A percentile compares a stretch with the other conserved stretches of the same genome.
Evolutionary conservation across 208 protist genomes (phyloP).

Genomic region (Acanthamoeba quina): DNA sequence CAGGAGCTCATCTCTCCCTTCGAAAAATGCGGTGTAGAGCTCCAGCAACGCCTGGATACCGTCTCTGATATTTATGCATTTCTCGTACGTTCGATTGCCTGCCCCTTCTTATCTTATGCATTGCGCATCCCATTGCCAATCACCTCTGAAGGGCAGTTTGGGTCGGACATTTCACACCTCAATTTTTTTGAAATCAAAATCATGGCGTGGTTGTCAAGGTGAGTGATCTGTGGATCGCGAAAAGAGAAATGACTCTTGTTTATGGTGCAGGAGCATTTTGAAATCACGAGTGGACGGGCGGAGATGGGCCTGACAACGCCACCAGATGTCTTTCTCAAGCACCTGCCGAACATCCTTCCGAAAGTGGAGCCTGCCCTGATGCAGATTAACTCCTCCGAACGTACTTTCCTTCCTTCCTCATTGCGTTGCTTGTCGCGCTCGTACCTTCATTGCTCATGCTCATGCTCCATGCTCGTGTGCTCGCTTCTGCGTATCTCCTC

Average conservation of each 20-base stretch:
- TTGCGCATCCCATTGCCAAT: not conserved
- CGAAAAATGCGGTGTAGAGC: conserved; percentile 31
- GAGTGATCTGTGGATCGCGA: not conserved
- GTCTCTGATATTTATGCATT: conserved; percentile 61
- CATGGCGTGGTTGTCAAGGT: not conserved
- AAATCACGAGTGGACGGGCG: not conserved
- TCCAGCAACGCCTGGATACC: conserved; percentile 67
- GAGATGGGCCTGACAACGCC: conserved; percentile 21
- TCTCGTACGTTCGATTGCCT: not conserved
- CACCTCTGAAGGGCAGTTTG: not conserved
- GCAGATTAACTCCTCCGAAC: conserved; percentile 27
- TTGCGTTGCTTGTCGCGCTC: not conserved
- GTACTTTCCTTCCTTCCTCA: not conserved
- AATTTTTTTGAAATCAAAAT: too few species aligned
- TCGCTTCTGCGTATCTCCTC: not conserved
- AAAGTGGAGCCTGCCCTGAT: conserved; percentile 44
- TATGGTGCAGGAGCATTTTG: conserved; percentile 43
- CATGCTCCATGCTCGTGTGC: not conserved
- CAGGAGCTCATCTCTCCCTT: conserved; percentile 10
- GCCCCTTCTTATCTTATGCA: not conserved
- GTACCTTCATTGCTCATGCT: not conserved
- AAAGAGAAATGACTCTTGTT: not conserved
- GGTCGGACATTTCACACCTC: not conserved
- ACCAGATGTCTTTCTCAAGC: conserved; percentile 39
- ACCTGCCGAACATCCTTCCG: conserved; percentile 30